Percentiles rank a stretch among this genome's conserved stretches.
These are phyloP conservation scores for Bidens hawaiensis DNA, from an alignment of 140 eudicot genomes.

Conservation along the genomic window DNA sequence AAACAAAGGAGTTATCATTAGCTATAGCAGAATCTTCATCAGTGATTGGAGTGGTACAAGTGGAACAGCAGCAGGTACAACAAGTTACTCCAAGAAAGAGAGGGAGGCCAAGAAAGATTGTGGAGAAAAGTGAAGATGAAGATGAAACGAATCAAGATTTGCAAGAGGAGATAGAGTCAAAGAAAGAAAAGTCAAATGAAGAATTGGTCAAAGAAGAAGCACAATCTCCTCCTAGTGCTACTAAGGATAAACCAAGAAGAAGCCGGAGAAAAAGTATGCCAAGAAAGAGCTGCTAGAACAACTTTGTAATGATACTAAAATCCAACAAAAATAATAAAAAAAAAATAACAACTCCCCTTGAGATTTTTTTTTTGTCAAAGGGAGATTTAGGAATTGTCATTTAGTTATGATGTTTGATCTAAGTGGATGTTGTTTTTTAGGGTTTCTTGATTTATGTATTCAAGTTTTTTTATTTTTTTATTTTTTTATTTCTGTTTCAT, in stretches of 20 bases:
- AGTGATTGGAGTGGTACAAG: slow-evolving; percentile 33
- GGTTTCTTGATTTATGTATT: neutral
- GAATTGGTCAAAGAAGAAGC: slow-evolving; percentile 33
- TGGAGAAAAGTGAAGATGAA: slow-evolving; percentile 36
- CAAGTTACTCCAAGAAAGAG: slow-evolving; percentile 56
- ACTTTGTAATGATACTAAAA: slow-evolving; percentile 8
- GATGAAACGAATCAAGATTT: slow-evolving; percentile 31
- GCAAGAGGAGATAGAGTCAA: slow-evolving; percentile 26
- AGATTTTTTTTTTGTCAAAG: slow-evolving; percentile 15
- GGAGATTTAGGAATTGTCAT: slow-evolving; percentile 23
- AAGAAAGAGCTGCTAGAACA: slow-evolving; percentile 44
- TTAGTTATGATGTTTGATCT: slow-evolving; percentile 11
- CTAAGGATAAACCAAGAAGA: slow-evolving; percentile 33
- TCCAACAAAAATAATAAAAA: neutral
- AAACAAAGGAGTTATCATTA: slow-evolving; percentile 46
- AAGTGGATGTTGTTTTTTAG: slow-evolving; percentile 3
- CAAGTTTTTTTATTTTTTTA: no score
- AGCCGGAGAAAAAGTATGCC: slow-evolving; percentile 67
- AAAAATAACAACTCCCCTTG: neutral
- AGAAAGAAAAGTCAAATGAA: slow-evolving; percentile 32
- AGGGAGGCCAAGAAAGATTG: slow-evolving; percentile 68
- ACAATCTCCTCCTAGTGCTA: slow-evolving; percentile 14
- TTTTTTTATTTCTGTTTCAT: neutral
- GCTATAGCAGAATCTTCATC: slow-evolving; percentile 62
- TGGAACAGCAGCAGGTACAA: slow-evolving; percentile 34